Evolutionary conservation across 345 rosid species (phyloP), one percentile per base, ranked within the genome.

Genomic region (Carallia brachiata): DNA sequence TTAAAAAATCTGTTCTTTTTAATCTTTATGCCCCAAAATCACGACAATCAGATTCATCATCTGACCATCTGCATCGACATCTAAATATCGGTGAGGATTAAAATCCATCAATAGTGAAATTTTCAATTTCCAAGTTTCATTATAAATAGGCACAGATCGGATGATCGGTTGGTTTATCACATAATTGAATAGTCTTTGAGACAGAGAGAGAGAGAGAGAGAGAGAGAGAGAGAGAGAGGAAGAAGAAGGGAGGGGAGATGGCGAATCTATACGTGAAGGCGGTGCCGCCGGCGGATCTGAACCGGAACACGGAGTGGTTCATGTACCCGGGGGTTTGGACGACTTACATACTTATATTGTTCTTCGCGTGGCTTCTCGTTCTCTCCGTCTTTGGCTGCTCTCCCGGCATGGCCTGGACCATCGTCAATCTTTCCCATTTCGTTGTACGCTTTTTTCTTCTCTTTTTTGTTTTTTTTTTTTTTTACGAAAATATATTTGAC

Each of bases 301-400:
- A 91, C 72, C 71, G 79, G 85, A 91, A 91, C 79, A 91, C 95
- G n/a, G 95, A 87, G 81, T 90, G 90, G 94, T 90, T 90, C 88
- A 87, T 88, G 78, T 90, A 89, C 65, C 92, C 97, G 0, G 97
- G 95, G 2, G 97, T 91, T 0, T 91, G 97, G 97, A 89, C 93
- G 1, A 79, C 91, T 34, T 91, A 89, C 63, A 84, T 91, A 37
- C 84, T 86, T 27, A 81, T 90, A 72, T 71, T 91, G 47, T 91
- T 91, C 85, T 87, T 89, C 75, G 82, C 86, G 0, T 89, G 97
- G 97, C 84, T 91, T 23, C 65, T 82, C 56, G 89, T 89, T 47
- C 84, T 91, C 73, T 87, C 91, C 58, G 63, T 91, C 74, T 83
- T 84, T 36, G 74, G 80, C 63, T 87, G 90, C 78, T 82, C 97